Conservation (phyloP, 345 rosid species). For the Brassica carinata region DNA sequence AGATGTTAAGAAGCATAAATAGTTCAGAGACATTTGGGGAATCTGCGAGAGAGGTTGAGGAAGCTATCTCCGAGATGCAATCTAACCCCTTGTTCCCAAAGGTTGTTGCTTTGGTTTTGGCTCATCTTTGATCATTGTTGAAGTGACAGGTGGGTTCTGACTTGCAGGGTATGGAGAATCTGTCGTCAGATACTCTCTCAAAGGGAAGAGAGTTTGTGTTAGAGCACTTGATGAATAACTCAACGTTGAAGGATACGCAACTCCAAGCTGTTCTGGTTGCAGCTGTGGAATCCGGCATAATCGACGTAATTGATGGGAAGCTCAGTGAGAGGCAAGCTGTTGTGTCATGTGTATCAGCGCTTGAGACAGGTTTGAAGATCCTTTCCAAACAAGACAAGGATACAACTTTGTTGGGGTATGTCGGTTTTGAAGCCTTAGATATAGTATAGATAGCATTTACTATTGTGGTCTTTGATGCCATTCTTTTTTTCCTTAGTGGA, state of each 20-base stretch:
- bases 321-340: constrained; percentile 57
- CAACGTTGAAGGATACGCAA: constrained; percentile 67
- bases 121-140: neutral
- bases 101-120: constrained; percentile 43
- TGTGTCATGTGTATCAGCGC: constrained; percentile 50
- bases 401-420: constrained; percentile 41
- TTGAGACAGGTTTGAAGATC: constrained; percentile 50
- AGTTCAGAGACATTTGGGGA: constrained; percentile 50
- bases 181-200: constrained; percentile 57
- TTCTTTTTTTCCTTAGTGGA: constrained; percentile 4
- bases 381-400: constrained; percentile 40
- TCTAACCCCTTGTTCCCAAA: constrained; percentile 70
- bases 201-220: constrained; percentile 49
- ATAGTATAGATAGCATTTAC: neutral
- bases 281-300: constrained; percentile 48
- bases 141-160: neutral
- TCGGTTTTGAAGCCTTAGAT: neutral
- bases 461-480: neutral
- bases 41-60: constrained; percentile 64
- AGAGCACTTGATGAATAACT: constrained; percentile 52
- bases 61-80: constrained; percentile 52
- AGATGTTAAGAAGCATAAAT: constrained; percentile 53
- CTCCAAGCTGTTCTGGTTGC: constrained; percentile 65
- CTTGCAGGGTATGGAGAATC: constrained; percentile 67
- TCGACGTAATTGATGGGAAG: constrained; percentile 41